These are phyloP conservation scores for Daldinia decipiens DNA, from an alignment of 495 filamentous ascomycete genomes.

Conservation along the genomic window DNA sequence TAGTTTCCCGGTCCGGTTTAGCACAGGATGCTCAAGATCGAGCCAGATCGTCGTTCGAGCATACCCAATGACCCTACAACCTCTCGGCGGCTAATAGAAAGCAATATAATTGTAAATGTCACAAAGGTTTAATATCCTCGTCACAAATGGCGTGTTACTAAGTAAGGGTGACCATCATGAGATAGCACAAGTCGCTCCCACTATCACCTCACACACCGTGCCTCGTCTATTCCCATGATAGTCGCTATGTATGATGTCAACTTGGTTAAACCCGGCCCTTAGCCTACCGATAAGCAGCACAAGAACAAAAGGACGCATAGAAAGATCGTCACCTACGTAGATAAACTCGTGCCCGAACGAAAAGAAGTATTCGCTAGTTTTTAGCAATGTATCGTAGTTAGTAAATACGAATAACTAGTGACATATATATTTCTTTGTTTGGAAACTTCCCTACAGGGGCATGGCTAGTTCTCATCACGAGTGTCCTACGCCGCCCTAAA, in stretches of 20 bases:
- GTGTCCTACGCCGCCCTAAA: slow-evolving; percentile 18
- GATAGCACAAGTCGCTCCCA: slow-evolving; percentile 13
- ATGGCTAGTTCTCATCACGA: slow-evolving; percentile 13
- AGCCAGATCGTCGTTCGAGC: slow-evolving; percentile 25
- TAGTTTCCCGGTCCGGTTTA: slow-evolving; percentile 31
- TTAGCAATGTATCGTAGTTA: slow-evolving; percentile 18
- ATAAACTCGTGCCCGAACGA: not conserved
- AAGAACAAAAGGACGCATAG: not conserved
- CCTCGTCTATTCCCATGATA: not conserved
- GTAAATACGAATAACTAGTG: slow-evolving; percentile 12
- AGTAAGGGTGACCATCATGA: slow-evolving; percentile 5
- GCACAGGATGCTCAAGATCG: slow-evolving; percentile 13
- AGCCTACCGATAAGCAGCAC: not conserved
- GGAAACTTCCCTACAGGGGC: slow-evolving; percentile 17
- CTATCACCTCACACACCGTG: slow-evolving; percentile 7
- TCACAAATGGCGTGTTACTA: slow-evolving; percentile 16
- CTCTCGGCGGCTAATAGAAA: slow-evolving; percentile 16
- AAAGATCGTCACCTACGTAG: not conserved
- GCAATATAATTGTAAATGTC: slow-evolving; percentile 18
- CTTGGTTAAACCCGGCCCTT: not conserved
- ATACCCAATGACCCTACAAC: slow-evolving; percentile 6
- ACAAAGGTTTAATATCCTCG: slow-evolving; percentile 19
- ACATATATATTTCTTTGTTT: slow-evolving; percentile 19
- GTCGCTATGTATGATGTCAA: slow-evolving; percentile 9
- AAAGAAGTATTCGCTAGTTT: not conserved